phyloP scores from a whole-genome alignment of 2,329 filamentous ascomycete genomes.

The Hypoxylon rubiginosum region DNA sequence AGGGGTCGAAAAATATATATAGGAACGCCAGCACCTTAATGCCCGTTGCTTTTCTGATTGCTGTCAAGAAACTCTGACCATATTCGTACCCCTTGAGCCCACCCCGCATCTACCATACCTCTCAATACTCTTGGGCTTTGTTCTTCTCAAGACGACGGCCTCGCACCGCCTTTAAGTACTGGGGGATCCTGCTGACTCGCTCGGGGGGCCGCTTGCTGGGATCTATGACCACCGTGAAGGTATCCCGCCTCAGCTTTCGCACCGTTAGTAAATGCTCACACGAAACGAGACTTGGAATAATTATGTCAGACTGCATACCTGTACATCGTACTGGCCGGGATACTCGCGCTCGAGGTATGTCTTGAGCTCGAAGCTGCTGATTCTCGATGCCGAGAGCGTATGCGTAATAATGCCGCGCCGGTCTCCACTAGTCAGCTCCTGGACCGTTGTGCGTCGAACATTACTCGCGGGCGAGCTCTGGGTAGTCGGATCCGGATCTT shows the following conservation, averaged over 20 bases:
- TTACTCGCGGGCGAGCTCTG: background rate
- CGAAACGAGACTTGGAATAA: background rate
- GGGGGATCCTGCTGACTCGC: background rate
- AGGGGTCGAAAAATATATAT: no score
- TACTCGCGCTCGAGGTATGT: background rate
- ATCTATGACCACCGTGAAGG: constrained; percentile 12
- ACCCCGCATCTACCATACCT: no score
- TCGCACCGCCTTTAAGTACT: background rate
- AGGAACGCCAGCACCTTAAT: no score
- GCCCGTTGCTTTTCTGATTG: no score
- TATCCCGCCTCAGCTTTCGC: constrained; percentile 17
- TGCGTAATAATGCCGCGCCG: background rate
- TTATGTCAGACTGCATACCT: background rate
- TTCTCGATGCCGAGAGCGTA: background rate
- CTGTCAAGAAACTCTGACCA: no score
- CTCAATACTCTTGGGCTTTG: no score
- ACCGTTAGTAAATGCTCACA: constrained; percentile 2
- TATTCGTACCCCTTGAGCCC: no score
- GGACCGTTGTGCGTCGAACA: background rate
- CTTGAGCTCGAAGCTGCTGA: constrained; percentile 11
- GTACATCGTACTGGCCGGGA: background rate
- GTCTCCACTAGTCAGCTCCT: background rate
- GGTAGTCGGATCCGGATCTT: background rate
- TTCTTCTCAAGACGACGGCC: no score
- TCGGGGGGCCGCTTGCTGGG: background rate